Base-by-base conservation (phyloP, 305 asterid genomes). In the Withania somnifera region DNA sequence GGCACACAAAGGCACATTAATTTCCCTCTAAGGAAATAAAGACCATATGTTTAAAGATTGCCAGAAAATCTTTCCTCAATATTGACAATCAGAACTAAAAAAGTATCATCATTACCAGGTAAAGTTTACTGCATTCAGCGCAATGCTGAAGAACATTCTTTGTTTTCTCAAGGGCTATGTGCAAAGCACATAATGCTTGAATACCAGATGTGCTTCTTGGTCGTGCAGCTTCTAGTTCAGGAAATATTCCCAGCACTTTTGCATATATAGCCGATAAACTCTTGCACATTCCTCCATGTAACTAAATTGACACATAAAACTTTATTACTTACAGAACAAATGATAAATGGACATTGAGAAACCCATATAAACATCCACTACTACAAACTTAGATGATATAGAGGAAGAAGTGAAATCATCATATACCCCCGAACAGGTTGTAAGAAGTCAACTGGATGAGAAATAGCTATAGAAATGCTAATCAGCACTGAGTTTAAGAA, bases 181-280 rank as follows among this genome's bases (percentile, higher is more conserved):
- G 99, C 88, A 97, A 91, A 84, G 97, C 86, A 85, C 99, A 97
- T 82, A 97, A 89, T 45, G 99, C 99, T 86, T 97, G 98, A 90
- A 97, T 94, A 76, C 99, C 99, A 20, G 99, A 91, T 11, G 97
- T 97, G 89, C 99, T 97, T 86, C 98, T 88, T 6, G 99, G 99
- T 84, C 99, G 88, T 56, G 98, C 95, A 51, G 92, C 98, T 89
- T 97, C 98, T 67, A 94, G 84, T 81, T 97, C 98, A 2, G 99
- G 99, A 89, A 97, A 97, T 81, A 97, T 89, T n/a, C 90, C 86
- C 91, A 97, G 86, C 82, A 94, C 94, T 89, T 87, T 97, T 8
- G 90, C 92, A 78, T 94, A 97, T 76, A 93, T 83, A 51, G 87
- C 82, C 81, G 94, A 93, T 36, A 97, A 86, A 84, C 89, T 90